Base-by-base conservation (phyloP, 371 early-diverging fungal species). In the Lichtheimia ramosa region DNA sequence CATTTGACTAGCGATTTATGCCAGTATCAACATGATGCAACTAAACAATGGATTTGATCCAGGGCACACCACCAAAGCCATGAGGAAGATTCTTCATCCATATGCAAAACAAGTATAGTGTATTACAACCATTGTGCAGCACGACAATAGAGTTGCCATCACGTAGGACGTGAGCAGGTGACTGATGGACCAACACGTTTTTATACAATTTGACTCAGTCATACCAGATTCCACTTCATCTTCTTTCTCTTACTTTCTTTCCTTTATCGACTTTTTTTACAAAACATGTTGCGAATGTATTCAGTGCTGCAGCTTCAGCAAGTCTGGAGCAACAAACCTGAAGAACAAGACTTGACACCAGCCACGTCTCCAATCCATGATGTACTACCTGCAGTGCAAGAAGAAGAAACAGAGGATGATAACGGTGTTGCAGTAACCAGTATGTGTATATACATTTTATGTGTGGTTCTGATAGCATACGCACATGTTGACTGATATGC, bases 231-330 rank as follows among this genome's bases (percentile, higher is more conserved):
- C 65, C 59, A 39, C 48, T 59, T 23, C 41, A 43, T 68, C 23
- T 53, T 42, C 10, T 70, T 73, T 51, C 67, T 61, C 49, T 68
- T 62, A 49, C 21, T 56, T 41, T 41, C 48, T 20, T 50, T 42
- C 42, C 34, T 50, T n/a, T 21, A 23, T 52, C 53, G 16, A 6
- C 18, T 25, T 27, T 7, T 20, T 43, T 48, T 1, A 3, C 18
- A 25, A 21, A 43, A 8, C 34, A 62, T 62, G 62, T 43, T 62
- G 43, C 55, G 62, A 25, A 54, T 62, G 27, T 62, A 62, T 14
- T 62, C 62, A 39, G 49, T 62, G 14, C 16, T 62, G 42, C 48
- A 56, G 3, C 56, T 62, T 18, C 56, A 62, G 21, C 62, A 62
- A 25, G 56, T 62, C 15, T 62, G 62, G 62, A 50, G 42, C 61